Evolutionary conservation across 1,284 basidiomycete genomes (phyloP).

Genomic region (Ceratorhiza oryzae-sativae): DNA sequence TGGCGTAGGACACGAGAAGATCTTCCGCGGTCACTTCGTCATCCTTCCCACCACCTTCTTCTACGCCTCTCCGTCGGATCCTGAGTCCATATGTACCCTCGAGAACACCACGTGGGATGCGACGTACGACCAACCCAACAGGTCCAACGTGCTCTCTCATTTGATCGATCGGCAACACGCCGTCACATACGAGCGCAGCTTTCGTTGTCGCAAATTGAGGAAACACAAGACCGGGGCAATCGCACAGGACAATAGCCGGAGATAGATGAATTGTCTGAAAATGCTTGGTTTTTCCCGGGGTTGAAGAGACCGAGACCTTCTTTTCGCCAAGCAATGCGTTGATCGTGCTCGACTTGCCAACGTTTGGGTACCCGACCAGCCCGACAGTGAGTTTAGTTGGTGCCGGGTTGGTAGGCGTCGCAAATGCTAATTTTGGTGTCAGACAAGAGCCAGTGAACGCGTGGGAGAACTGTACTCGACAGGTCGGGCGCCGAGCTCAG

Average conservation of each 20-base stretch:
- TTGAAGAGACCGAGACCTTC: conserved; percentile 97
- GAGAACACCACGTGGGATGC: conserved; percentile 86
- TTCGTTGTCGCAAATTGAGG: conserved; percentile 97
- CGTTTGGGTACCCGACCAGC: conserved; percentile 67
- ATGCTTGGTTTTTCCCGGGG: conserved; percentile 99
- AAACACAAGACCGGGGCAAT: conserved; percentile 98
- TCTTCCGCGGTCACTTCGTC: conserved; percentile 76
- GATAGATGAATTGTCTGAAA: conserved; percentile 98
- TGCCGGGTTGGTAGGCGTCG: conserved; percentile 60
- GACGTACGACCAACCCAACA: conserved; percentile 76
- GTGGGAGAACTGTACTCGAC: conserved; percentile 57
- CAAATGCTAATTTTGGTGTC: conserved; percentile 61
- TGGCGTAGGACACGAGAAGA: conserved; percentile 87
- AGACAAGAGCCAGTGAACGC: conserved; percentile 19
- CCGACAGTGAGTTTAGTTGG: conserved; percentile 75
- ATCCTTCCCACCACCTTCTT: conserved; percentile 85
- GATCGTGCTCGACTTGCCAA: conserved; percentile 66
- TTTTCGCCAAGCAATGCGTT: conserved; percentile 70
- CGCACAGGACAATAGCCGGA: conserved; percentile 88
- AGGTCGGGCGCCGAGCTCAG: conserved; percentile 78
- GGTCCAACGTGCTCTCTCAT: conserved; percentile 95
- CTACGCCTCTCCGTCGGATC: conserved; percentile 70
- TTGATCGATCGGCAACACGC: conserved; percentile 97
- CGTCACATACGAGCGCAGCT: conserved; percentile 95
- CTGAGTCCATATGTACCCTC: conserved; percentile 89